Conservation (phyloP, 2,329 filamentous ascomycete genomes). For the Dendryphion nanum region DNA sequence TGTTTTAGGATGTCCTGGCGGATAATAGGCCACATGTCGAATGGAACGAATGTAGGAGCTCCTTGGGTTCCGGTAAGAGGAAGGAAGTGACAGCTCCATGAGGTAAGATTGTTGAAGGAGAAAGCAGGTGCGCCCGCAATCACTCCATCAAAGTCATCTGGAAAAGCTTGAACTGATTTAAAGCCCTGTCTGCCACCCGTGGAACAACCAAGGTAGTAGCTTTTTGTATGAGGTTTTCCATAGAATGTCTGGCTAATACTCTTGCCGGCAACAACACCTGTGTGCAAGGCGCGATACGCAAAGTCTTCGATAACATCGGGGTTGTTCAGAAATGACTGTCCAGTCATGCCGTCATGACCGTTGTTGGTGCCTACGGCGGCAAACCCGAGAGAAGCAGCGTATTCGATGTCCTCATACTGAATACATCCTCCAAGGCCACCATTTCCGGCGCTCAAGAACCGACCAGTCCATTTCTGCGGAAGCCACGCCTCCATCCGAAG, state of each 20-base stretch:
- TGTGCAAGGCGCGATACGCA: conserved; percentile 41
- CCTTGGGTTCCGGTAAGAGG: neutral
- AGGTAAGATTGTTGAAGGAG: conserved; percentile 1
- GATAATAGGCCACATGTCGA: conserved; percentile 3
- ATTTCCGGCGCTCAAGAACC: conserved; percentile 38
- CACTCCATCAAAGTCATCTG: conserved; percentile 21
- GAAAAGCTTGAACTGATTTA: conserved; percentile 19
- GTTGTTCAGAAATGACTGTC: conserved; percentile 48
- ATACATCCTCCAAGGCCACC: conserved; percentile 44
- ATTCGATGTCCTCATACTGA: conserved; percentile 40
- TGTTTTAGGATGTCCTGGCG: conserved; percentile 6
- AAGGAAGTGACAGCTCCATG: neutral
- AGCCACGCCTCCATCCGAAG: conserved; percentile 47
- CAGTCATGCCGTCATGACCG: conserved; percentile 45
- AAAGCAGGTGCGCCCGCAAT: conserved; percentile 18
- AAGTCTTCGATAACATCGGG: conserved; percentile 50
- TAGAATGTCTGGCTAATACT: conserved; percentile 41
- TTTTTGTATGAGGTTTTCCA: conserved; percentile 40
- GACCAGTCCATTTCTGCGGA: conserved; percentile 38
- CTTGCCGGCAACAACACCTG: neutral
- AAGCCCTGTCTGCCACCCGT: conserved; percentile 31
- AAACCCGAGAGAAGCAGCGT: conserved; percentile 39
- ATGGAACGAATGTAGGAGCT: conserved; percentile 8
- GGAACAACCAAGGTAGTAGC: conserved; percentile 39
- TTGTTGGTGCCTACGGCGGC: conserved; percentile 43